These are phyloP conservation scores for Monilinia fructicola DNA, from an alignment of 2,329 filamentous ascomycete genomes.

Conservation along the genomic window DNA sequence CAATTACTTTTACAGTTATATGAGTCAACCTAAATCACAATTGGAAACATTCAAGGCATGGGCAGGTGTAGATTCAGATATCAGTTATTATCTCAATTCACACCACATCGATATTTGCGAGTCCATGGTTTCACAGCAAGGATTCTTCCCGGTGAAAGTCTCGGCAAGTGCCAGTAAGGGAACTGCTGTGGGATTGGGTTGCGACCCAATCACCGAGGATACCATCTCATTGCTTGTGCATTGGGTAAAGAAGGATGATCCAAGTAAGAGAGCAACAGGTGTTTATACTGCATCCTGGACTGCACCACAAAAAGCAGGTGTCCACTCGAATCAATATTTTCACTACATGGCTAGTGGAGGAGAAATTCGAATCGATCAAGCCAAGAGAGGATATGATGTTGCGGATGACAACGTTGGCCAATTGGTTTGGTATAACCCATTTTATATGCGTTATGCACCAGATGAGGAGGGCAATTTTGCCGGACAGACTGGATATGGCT, in stretches of 20 bases:
- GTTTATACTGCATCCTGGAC: conserved; percentile 97
- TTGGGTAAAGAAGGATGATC: conserved; percentile 73
- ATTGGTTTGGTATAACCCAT: conserved; percentile 87
- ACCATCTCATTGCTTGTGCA: conserved; percentile 89
- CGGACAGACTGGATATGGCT: conserved; percentile 88
- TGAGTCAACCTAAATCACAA: conserved; percentile 38
- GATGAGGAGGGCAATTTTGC: conserved; percentile 94
- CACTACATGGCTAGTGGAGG: conserved; percentile 85
- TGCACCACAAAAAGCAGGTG: conserved; percentile 84
- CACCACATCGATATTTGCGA: conserved; percentile 94
- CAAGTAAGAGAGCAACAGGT: conserved; percentile 72
- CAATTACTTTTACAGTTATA: conserved; percentile 96
- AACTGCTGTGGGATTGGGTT: conserved; percentile 75
- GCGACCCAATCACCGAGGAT: conserved; percentile 79
- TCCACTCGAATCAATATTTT: conserved; percentile 98
- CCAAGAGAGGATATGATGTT: conserved; percentile 90
- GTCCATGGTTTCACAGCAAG: conserved; percentile 75
- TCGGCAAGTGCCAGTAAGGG: conserved; percentile 76
- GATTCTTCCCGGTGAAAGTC: conserved; percentile 75
- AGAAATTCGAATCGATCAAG: conserved; percentile 88
- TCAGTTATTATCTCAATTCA: conserved; percentile 93
- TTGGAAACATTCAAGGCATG: conserved; percentile 40
- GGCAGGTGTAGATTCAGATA: conserved; percentile 86
- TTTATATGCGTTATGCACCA: conserved; percentile 92
- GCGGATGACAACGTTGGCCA: conserved; percentile 73